Conservation (phyloP, 1,139 yeast species). For the Saccharomyces hybrid region DNA sequence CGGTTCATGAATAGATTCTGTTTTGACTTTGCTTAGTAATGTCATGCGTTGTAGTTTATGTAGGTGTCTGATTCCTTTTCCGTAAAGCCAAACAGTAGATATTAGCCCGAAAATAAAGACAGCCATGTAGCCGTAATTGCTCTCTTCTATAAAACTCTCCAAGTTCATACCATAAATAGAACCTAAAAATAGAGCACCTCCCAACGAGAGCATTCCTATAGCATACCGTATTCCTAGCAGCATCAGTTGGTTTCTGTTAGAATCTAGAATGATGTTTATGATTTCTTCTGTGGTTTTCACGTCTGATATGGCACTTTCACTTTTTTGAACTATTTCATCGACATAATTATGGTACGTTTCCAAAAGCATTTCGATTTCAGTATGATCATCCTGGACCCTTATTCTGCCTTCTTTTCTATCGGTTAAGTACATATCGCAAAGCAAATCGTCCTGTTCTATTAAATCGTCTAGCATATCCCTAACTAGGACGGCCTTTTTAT, state of each 20-base stretch:
- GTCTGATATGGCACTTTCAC: constrained; percentile 60
- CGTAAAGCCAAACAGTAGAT: constrained; percentile 30
- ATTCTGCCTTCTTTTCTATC: constrained; percentile 31
- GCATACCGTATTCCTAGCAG: constrained; percentile 61
- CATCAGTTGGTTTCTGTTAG: constrained; percentile 74
- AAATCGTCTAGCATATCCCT: constrained; percentile 82
- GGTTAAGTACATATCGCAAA: constrained; percentile 60
- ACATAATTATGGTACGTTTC: constrained; percentile 72
- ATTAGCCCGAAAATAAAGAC: constrained; percentile 29
- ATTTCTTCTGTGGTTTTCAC: constrained; percentile 76
- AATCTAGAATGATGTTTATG: constrained; percentile 68
- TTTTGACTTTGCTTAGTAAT: constrained; percentile 31
- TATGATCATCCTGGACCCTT: constrained; percentile 39
- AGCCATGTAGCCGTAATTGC: constrained; percentile 45
- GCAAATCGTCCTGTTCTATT: constrained; percentile 74
- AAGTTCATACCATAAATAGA: constrained; percentile 79
- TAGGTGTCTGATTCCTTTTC: constrained; percentile 35
- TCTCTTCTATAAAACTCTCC: constrained; percentile 68
- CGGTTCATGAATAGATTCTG: background rate
- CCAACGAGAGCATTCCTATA: constrained; percentile 52
- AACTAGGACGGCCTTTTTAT: constrained; percentile 76
- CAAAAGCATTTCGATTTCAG: constrained; percentile 64
- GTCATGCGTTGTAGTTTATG: constrained; percentile 40
- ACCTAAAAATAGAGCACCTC: constrained; percentile 59
- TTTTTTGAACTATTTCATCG: constrained; percentile 74